These are phyloP conservation scores for Vaccinium myrtillus DNA, from an alignment of 148 eudicot genomes.

Conservation along the genomic window DNA sequence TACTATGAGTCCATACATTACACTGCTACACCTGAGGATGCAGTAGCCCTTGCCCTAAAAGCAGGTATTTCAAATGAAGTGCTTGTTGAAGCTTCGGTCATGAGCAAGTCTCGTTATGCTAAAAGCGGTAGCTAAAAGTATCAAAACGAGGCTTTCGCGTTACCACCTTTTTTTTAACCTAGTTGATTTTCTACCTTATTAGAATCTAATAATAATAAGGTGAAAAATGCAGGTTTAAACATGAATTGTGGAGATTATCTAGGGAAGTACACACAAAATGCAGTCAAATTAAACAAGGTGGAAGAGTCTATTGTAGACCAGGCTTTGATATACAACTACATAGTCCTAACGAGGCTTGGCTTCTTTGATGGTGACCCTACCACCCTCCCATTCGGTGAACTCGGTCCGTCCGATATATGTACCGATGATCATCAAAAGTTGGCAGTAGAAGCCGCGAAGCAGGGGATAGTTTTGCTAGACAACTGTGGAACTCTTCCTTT, in stretches of 20 bases:
- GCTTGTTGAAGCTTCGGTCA: background rate
- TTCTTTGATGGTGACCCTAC: constrained; percentile 46
- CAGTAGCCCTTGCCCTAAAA: constrained; percentile 39
- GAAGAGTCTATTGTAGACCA: constrained; percentile 36
- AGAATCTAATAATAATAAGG: too few species aligned
- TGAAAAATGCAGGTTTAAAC: constrained; percentile 32
- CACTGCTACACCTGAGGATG: constrained; percentile 35
- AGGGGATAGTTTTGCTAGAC: constrained; percentile 45
- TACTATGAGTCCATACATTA: constrained; percentile 27
- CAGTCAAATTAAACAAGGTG: constrained; percentile 31
- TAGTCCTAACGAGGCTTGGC: constrained; percentile 51
- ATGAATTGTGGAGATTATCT: constrained; percentile 45
- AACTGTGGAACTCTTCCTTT: constrained; percentile 35
- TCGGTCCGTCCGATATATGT: constrained; percentile 37
- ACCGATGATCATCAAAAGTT: constrained; percentile 29
- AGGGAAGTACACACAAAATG: constrained; percentile 27
- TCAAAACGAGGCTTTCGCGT: background rate
- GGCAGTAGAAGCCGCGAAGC: constrained; percentile 45
- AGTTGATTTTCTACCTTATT: too few species aligned
- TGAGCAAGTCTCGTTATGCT: background rate
- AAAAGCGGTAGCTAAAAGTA: background rate
- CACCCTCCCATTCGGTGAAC: constrained; percentile 28
- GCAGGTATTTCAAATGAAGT: constrained; percentile 24
- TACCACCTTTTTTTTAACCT: too few species aligned
- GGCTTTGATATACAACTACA: constrained; percentile 35